Evolutionary conservation across 352 stramenopile species (phyloP).

Genomic region (Phytophthora cactorum): DNA sequence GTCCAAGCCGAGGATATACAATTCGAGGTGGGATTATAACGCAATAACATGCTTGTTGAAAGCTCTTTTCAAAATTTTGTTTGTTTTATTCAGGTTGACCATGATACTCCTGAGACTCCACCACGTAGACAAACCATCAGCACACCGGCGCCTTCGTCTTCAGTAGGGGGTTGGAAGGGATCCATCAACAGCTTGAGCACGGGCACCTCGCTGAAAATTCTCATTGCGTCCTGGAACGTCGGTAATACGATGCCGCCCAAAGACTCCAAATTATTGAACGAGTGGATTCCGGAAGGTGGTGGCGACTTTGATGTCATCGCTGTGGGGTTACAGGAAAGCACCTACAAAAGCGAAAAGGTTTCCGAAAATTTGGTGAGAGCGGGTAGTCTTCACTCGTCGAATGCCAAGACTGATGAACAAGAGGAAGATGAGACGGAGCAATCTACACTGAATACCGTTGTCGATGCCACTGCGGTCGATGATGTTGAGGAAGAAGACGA

Average conservation of each 20-base stretch:
- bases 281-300: conserved; percentile 83
- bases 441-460: conserved; percentile 20
- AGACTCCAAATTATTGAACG: conserved; percentile 46
- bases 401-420: conserved; percentile 34
- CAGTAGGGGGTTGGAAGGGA: conserved; percentile 9
- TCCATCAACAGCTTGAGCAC: conserved; percentile 17
- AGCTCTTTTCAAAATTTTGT: neutral
- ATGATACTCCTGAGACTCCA: conserved; percentile 11
- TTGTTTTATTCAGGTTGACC: conserved; percentile 17
- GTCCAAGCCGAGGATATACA: conserved; percentile 28
- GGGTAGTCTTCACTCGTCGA: conserved; percentile 29
- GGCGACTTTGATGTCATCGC: conserved; percentile 87
- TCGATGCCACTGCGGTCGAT: conserved; percentile 33
- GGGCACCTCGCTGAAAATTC: conserved; percentile 48
- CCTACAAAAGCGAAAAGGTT: conserved; percentile 65
- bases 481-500: conserved; percentile 43
- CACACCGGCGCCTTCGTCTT: neutral
- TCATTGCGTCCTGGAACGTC: conserved; percentile 87
- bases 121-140: conserved; percentile 24
- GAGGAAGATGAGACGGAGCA: conserved; percentile 14
- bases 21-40: conserved; percentile 22
- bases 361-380: conserved; percentile 32
- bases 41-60: neutral
- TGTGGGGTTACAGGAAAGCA: conserved; percentile 84
- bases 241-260: conserved; percentile 85